A percentile compares a stretch with the other conserved stretches of the same genome.
phyloP scores from a whole-genome alignment of 2,329 filamentous ascomycete genomes.

The Aureobasidium sp. region DNA sequence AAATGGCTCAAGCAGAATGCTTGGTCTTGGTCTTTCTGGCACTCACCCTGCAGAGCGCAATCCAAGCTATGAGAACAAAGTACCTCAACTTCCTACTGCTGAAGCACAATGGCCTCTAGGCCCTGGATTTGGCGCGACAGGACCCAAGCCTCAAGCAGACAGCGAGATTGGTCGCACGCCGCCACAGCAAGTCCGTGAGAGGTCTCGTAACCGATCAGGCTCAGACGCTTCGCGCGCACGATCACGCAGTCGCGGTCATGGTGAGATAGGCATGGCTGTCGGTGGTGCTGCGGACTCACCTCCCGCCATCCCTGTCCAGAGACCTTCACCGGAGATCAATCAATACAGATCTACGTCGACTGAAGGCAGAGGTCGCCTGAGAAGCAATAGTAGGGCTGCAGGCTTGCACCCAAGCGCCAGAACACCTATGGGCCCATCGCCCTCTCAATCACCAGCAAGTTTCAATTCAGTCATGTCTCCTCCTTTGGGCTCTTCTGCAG shows the following conservation, averaged over 20 bases:
- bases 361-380: constrained; percentile 8
- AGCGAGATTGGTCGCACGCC: constrained; percentile 25
- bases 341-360: neutral
- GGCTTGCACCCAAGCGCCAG: constrained; percentile 5
- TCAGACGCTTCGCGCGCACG: constrained; percentile 48
- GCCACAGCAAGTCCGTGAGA: constrained; percentile 9
- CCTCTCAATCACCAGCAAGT: constrained; percentile 4
- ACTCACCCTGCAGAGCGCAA: constrained; percentile 4
- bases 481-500: neutral
- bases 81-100: neutral
- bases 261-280: constrained; percentile 42
- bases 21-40: constrained; percentile 40
- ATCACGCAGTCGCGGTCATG: constrained; percentile 49
- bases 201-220: constrained; percentile 46
- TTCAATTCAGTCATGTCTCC: constrained; percentile 3
- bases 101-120: constrained; percentile 14
- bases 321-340: constrained; percentile 24
- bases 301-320: constrained; percentile 1
- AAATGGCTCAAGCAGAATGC: constrained; percentile 40
- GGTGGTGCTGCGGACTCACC: constrained; percentile 22
- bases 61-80: constrained; percentile 6
- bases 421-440: neutral
- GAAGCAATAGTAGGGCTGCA: constrained; percentile 15
- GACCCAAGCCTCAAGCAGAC: constrained; percentile 26
- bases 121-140: neutral